Base-by-base conservation (phyloP, 306 rosid species). In the Oxytropis ochrocephala region DNA sequence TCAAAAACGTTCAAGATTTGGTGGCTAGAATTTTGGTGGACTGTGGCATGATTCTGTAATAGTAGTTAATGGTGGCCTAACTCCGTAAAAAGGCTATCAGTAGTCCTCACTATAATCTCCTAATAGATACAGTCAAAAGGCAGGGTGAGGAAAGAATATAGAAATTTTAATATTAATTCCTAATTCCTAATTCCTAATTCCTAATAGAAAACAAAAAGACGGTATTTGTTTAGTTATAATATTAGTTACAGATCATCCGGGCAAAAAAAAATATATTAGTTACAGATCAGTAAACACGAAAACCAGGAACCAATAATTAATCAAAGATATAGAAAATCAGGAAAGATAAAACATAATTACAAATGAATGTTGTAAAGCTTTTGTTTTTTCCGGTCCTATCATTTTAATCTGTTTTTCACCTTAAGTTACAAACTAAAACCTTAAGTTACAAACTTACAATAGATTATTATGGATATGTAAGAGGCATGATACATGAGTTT, bases 401-500 rank as follows among this genome's bases (percentile, higher is more conserved):
- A 12, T 49, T 30, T 59, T 11, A 29, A 4, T 41, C 17, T 59
- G 43, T 14, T 73, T 33, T 56, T 56, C 62, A 48, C 17, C 27
- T n/a, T n/a, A n/a, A n/a, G n/a, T n/a, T n/a, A n/a, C n/a, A n/a
- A 27, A 13, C 51, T 62, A 52, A 18, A 9, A 54, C 33, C 47
- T 38, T 41, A 63, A 19, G 39, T 47, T 55, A 43, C 58, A 39
- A 43, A 79, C 58, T 30, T 35, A 79, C 70, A 44, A 16, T 36
- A 56, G 42, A 41, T 27, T 42, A 59, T 50, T 41, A 12, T 60
- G 69, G 47, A 18, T 36, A 53, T 21, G 24, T 43, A 49, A 49
- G 55, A 43, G 78, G 38, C 49, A 64, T 57, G 49, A 58, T 75
- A 48, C 53, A 13, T 10, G 21, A 66, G 61, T 75, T 42, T 35